Evolutionary conservation across 1,139 yeast genomes (phyloP), one percentile per base, ranked within the genome.

Genomic region (Geotrichum klebahnii): DNA sequence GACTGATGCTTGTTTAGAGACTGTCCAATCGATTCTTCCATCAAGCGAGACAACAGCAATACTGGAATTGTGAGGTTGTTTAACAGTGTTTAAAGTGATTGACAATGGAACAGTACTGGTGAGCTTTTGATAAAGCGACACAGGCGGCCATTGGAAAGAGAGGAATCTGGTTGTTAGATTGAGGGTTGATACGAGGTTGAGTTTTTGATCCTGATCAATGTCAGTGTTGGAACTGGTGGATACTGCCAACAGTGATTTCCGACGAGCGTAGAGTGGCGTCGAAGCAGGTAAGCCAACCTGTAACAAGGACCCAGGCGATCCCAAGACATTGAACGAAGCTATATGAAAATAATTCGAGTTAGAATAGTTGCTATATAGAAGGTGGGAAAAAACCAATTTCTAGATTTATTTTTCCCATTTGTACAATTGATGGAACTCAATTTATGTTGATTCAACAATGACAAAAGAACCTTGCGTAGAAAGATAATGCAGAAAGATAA

Each of bases 221-320:
- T 22, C 17, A 14, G 44, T 19, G n/a, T 6, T 5, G 8, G 71
- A 55, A 36, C 69, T 63, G 1, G 78, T 78, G 59, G 71, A 73
- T 23, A 74, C 60, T 9, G 78, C 80, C 5, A 76, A 63, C 14
- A 78, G 61, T 9, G 75, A 67, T 22, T 72, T 72, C 24, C 75
- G 61, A 3, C 71, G 67, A 22, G 75, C 69, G 53, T 73, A 76
- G 31, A 79, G 56, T 8, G 75, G 69, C 3, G 78, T 66, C 1
- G 79, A 75, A 5, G 79, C 70, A 3, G 82, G 81, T 14, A 78
- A 59, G 33, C 72, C 68, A 38, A 78, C 69, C 48, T 71, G 71
- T 44, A 79, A 59, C 40, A 78, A 55, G 16, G 76, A 69, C 8
- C 73, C 63, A 1, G 72, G 69, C 16, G 66, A 62, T n/a, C 79